Conservation (phyloP, 257 asterid species). For the Ocimum tenuiflorum region DNA sequence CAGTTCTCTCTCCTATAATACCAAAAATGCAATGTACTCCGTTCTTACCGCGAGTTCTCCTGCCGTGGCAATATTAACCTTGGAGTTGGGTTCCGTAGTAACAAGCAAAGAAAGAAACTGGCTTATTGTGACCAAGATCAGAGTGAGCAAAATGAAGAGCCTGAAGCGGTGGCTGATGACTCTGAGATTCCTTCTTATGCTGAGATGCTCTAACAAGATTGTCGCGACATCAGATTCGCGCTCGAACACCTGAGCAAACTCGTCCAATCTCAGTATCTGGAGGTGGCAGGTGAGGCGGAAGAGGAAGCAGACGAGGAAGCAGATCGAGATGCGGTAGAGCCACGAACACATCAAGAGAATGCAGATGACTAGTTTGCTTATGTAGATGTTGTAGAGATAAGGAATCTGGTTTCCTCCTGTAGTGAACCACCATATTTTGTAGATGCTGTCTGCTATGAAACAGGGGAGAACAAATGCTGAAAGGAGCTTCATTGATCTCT, state of each 20-base stretch:
- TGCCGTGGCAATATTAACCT: slow-evolving; percentile 43
- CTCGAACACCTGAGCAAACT: slow-evolving; percentile 72
- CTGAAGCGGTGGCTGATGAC: slow-evolving; percentile 86
- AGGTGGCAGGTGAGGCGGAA: slow-evolving; percentile 75
- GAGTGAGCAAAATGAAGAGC: slow-evolving; percentile 52
- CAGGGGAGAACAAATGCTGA: slow-evolving; percentile 78
- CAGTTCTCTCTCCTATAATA: too few species aligned
- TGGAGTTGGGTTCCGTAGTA: slow-evolving; percentile 47
- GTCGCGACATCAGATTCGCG: slow-evolving; percentile 56
- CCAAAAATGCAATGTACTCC: too few species aligned
- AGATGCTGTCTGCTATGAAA: slow-evolving; percentile 51
- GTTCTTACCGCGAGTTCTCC: slow-evolving; percentile 77
- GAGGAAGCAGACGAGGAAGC: slow-evolving; percentile 74
- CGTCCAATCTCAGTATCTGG: slow-evolving; percentile 69
- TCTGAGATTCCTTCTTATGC: slow-evolving; percentile 71
- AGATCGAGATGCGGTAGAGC: slow-evolving; percentile 72
- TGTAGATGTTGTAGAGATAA: slow-evolving; percentile 44
- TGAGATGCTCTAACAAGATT: slow-evolving; percentile 70
- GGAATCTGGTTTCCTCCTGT: slow-evolving; percentile 82
- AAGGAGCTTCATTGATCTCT: slow-evolving; percentile 80
- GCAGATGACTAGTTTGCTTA: slow-evolving; percentile 56
- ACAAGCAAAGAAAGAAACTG: slow-evolving; percentile 67
- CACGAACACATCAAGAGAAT: slow-evolving; percentile 61
- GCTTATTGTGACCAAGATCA: slow-evolving; percentile 68
- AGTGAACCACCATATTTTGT: slow-evolving; percentile 93